phyloP scores from a whole-genome alignment of 306 rosid genomes.

The Delonix regia region DNA sequence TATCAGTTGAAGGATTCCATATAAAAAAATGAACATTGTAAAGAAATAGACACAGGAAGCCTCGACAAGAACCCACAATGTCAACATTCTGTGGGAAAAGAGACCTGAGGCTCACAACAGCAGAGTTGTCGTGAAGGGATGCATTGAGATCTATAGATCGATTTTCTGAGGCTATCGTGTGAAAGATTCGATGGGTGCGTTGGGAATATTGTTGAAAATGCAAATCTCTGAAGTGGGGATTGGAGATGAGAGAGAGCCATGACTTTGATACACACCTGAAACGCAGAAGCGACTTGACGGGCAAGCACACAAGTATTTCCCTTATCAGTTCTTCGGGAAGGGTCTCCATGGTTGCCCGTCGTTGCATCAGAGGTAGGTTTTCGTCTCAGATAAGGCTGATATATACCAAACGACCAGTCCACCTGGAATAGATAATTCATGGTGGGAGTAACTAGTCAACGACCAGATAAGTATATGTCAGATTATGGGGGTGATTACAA shows the following conservation, averaged over 20 bases:
- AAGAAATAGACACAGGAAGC: neutral
- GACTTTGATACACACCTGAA: constrained; percentile 19
- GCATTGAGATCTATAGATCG: neutral
- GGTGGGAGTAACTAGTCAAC: too few relatives aligned
- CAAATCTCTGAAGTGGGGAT: neutral
- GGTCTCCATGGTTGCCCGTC: neutral
- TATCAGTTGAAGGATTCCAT: neutral
- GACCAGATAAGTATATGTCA: too few relatives aligned
- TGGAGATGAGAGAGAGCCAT: constrained; percentile 17
- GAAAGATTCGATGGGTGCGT: neutral
- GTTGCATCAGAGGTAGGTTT: too few relatives aligned
- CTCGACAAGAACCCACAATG: constrained; percentile 25
- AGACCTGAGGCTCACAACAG: neutral
- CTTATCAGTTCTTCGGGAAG: neutral
- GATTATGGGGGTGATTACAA: too few relatives aligned
- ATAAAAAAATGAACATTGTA: too few relatives aligned
- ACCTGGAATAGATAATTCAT: too few relatives aligned
- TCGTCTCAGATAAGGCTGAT: too few relatives aligned
- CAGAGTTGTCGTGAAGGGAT: neutral
- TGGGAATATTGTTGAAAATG: neutral
- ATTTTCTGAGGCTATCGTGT: too few relatives aligned
- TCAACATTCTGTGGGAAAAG: neutral
- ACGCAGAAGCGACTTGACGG: constrained; percentile 3
- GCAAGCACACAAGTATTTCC: neutral
- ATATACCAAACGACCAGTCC: too few relatives aligned